phyloP scores from a whole-genome alignment of 306 rosid genomes.

The Prinsepia uniflora region DNA sequence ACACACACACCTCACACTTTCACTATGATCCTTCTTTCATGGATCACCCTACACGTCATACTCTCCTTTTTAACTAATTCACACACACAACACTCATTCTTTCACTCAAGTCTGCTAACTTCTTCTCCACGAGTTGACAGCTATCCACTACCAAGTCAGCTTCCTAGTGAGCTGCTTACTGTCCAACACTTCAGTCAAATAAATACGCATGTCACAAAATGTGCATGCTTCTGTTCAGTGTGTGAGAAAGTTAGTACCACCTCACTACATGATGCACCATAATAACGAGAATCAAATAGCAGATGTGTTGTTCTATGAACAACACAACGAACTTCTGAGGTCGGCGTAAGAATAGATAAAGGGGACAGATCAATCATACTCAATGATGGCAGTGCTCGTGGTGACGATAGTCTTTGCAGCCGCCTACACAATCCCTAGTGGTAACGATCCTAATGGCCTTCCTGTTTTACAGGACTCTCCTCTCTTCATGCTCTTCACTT shows the following conservation, averaged over 20 bases:
- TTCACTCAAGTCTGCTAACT: too few relatives aligned
- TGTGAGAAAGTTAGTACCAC: constrained; percentile 16
- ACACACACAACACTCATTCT: too few relatives aligned
- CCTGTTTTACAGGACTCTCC: background rate
- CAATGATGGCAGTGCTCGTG: constrained; percentile 25
- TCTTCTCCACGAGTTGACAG: too few relatives aligned
- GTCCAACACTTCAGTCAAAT: too few relatives aligned
- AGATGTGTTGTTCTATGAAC: background rate
- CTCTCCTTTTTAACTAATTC: too few relatives aligned
- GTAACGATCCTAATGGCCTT: background rate
- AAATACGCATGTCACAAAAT: background rate
- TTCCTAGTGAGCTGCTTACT: too few relatives aligned
- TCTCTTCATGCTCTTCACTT: constrained; percentile 31
- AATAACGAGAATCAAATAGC: background rate
- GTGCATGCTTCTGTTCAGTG: constrained; percentile 13
- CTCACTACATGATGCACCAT: background rate
- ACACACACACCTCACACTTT: too few relatives aligned
- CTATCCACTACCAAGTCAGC: too few relatives aligned
- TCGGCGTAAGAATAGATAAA: constrained; percentile 28
- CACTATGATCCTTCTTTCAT: too few relatives aligned
- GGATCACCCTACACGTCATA: too few relatives aligned
- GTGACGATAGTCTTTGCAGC: constrained; percentile 38
- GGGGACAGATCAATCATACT: constrained; percentile 32
- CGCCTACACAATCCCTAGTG: constrained; percentile 25
- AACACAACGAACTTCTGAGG: constrained; percentile 1